phyloP scores from a whole-genome alignment of 2,329 filamentous ascomycete genomes.

The Diaporthe longicolla region DNA sequence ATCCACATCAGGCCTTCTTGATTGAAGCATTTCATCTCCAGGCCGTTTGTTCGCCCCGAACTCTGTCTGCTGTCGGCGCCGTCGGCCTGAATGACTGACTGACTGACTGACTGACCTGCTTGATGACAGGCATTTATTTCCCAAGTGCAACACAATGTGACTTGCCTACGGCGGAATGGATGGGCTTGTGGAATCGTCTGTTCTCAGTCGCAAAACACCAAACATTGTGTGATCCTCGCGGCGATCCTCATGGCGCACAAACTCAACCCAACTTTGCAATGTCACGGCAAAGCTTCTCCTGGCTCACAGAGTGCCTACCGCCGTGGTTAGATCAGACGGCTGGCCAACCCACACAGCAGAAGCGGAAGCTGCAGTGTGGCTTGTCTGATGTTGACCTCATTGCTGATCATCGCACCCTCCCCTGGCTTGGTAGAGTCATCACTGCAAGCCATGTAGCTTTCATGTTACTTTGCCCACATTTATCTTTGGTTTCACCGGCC shows the following conservation, averaged over 20 bases:
- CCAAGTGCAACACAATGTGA: neutral
- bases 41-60: slow-evolving; percentile 12
- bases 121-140: neutral
- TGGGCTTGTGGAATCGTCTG: slow-evolving; percentile 1
- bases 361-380: neutral
- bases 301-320: neutral
- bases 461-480: slow-evolving; percentile 1
- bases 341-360: neutral
- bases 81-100: neutral
- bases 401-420: neutral
- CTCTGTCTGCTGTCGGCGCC: slow-evolving; percentile 20
- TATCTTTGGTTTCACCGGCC: neutral
- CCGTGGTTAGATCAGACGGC: slow-evolving; percentile 17
- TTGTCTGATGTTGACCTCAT: neutral
- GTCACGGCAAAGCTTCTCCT: slow-evolving; percentile 30
- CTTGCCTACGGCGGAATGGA: neutral
- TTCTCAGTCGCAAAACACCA: slow-evolving; percentile 8
- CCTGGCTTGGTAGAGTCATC: neutral
- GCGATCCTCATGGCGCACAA: slow-evolving; percentile 32
- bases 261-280: slow-evolving; percentile 29
- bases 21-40: slow-evolving; percentile 34
- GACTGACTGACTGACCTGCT: too few relatives aligned
- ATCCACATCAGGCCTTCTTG: slow-evolving; percentile 29
- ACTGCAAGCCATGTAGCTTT: neutral
- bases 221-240: slow-evolving; percentile 27